Evolutionary conservation across 192 early-diverging fungal species (phyloP).

Genomic region (Entophlyctis helioformis): DNA sequence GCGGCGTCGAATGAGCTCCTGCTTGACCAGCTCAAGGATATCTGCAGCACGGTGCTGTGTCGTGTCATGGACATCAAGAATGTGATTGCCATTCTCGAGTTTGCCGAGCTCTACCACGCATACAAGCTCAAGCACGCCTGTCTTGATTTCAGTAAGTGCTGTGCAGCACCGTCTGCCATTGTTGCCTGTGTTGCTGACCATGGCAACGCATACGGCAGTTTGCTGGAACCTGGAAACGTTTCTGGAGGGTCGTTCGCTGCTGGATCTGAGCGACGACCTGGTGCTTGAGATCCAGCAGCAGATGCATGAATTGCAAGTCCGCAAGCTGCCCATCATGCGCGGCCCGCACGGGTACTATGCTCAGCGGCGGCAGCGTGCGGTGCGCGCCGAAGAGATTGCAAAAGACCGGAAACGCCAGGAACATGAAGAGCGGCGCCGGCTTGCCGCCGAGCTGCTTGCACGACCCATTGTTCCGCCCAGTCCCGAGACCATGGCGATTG

Average conservation of each 20-base stretch:
- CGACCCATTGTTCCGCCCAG: too few species aligned
- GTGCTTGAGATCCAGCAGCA: slow-evolving; percentile 9
- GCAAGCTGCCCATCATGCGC: slow-evolving; percentile 13
- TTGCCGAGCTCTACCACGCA: slow-evolving; percentile 37
- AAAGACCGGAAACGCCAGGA: slow-evolving; percentile 1
- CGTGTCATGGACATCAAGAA: slow-evolving; percentile 27
- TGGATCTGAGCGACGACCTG: slow-evolving; percentile 5
- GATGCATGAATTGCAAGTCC: slow-evolving; percentile 13
- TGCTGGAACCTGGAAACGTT: slow-evolving; percentile 24
- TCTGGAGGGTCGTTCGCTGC: slow-evolving; percentile 10
- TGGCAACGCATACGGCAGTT: not conserved
- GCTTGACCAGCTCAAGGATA: slow-evolving; percentile 24
- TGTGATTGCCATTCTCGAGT: slow-evolving; percentile 37
- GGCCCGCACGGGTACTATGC: slow-evolving; percentile 17
- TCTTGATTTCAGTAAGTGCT: slow-evolving; percentile 30
- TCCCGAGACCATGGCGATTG: too few species aligned
- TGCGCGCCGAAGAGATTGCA: not conserved
- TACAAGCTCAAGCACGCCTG: slow-evolving; percentile 34
- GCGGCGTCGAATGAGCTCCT: slow-evolving; percentile 54
- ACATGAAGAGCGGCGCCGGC: too few species aligned
- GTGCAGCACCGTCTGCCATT: not conserved
- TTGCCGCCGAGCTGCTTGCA: too few species aligned
- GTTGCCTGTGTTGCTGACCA: not conserved
- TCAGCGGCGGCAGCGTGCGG: not conserved
- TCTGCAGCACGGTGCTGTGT: slow-evolving; percentile 12